phyloP scores from a whole-genome alignment of 768 basidiomycete species.

The Leccinellum luteum region DNA sequence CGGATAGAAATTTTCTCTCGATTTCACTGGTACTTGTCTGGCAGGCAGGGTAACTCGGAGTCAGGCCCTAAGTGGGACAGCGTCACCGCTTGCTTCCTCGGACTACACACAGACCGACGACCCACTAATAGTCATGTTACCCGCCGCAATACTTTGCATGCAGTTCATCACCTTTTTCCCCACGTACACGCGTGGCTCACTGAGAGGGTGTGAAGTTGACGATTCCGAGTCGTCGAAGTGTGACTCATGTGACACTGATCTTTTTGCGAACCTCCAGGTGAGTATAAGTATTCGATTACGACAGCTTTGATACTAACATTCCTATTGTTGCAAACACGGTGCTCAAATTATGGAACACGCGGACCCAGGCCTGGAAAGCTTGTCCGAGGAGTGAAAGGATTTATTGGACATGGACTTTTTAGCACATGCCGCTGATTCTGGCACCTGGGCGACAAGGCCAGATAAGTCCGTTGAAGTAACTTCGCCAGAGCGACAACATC shows the following conservation, averaged over 20 bases:
- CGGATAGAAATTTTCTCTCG: no score
- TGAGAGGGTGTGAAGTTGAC: not conserved
- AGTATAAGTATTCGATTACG: not conserved
- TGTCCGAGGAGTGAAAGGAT: not conserved
- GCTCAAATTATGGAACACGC: not conserved
- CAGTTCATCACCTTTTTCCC: not conserved
- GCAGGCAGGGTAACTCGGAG: no score
- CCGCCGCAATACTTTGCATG: not conserved
- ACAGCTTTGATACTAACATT: not conserved
- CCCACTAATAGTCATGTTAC: not conserved
- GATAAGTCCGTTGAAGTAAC: not conserved
- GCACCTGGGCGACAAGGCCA: not conserved
- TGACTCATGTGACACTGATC: not conserved
- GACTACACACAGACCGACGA: no score
- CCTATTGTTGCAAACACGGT: not conserved
- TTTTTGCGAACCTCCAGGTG: not conserved
- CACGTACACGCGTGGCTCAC: not conserved
- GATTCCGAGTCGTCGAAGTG: no score
- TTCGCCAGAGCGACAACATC: not conserved
- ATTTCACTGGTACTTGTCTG: no score
- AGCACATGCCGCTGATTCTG: not conserved
- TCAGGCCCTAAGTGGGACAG: no score
- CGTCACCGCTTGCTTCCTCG: not conserved
- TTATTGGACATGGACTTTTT: not conserved
- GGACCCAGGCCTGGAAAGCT: not conserved